phyloP scores from a whole-genome alignment of 139 green algal species.

The Volvox africanus region DNA sequence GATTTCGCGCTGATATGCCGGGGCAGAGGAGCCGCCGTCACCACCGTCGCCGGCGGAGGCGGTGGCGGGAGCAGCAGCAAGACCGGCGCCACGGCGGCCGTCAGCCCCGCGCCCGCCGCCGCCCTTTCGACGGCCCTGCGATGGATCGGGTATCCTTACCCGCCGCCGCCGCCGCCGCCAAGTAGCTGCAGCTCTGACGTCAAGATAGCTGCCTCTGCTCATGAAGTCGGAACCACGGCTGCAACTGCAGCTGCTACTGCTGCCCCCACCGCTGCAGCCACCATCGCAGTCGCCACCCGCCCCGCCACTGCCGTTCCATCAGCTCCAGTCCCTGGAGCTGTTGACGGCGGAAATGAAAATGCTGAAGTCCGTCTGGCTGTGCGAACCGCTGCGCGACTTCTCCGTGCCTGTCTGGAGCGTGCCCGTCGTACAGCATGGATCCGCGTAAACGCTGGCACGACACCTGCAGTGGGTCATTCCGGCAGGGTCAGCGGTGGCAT shows the following conservation, averaged over 20 bases:
- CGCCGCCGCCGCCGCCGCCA: too few relatives aligned
- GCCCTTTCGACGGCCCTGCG: background rate
- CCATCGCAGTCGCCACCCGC: too few relatives aligned
- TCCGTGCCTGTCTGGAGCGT: background rate
- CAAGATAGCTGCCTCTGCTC: too few relatives aligned
- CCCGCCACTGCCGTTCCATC: background rate
- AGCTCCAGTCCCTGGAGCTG: background rate
- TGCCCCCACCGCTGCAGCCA: too few relatives aligned
- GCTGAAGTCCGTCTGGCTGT: background rate
- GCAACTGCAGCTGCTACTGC: background rate
- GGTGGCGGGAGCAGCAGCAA: background rate
- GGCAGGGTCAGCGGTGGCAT: background rate
- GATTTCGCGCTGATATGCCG: conserved; percentile 21
- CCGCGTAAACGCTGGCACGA: background rate
- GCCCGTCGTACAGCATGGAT: conserved; percentile 7
- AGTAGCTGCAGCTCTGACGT: too few relatives aligned
- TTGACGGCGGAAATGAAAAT: background rate
- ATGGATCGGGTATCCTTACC: background rate
- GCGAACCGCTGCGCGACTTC: background rate
- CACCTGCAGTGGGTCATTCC: background rate
- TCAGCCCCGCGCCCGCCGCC: background rate
- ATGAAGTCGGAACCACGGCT: too few relatives aligned
- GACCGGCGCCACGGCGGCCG: background rate
- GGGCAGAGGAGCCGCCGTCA: background rate
- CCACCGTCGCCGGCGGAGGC: background rate